Evolutionary conservation across 495 filamentous ascomycete species (phyloP).

Genomic region (Daldinia grandis): DNA sequence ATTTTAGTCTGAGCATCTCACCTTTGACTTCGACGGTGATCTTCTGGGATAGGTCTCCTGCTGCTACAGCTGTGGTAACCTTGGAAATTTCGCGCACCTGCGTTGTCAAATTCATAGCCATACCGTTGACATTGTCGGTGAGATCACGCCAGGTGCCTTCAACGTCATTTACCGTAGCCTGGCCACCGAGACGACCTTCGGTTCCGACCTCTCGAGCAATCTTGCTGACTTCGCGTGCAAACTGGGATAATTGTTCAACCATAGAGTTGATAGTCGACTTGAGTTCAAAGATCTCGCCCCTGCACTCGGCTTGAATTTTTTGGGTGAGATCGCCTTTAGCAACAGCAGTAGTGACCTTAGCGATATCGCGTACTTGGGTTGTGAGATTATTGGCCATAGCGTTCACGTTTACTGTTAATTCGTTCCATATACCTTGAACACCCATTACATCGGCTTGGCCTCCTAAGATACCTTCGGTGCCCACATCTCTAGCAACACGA

Average conservation of each 20-base stretch:
- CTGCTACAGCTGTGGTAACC: slow-evolving; percentile 95
- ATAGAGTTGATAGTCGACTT: slow-evolving; percentile 99
- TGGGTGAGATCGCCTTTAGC: slow-evolving; percentile 96
- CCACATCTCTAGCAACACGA: slow-evolving; percentile 94
- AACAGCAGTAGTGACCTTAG: slow-evolving; percentile 97
- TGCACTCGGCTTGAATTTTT: slow-evolving; percentile 96
- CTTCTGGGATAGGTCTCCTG: slow-evolving; percentile 93
- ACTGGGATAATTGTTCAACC: slow-evolving; percentile 97
- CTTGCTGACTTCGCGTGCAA: slow-evolving; percentile 97
- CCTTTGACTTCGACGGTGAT: slow-evolving; percentile 95
- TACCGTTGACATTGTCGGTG: slow-evolving; percentile 97
- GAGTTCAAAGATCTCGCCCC: slow-evolving; percentile 93
- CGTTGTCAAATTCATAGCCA: slow-evolving; percentile 98
- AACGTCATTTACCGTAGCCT: slow-evolving; percentile 96
- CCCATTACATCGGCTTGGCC: slow-evolving; percentile 96
- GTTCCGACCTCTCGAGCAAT: slow-evolving; percentile 97
- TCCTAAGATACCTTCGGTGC: slow-evolving; percentile 95
- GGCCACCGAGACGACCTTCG: slow-evolving; percentile 92
- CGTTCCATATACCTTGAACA: slow-evolving; percentile 87
- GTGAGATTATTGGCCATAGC: slow-evolving; percentile 98
- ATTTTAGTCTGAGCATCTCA: slow-evolving; percentile 94
- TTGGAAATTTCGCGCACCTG: slow-evolving; percentile 98
- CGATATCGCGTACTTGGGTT: slow-evolving; percentile 97
- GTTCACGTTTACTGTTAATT: slow-evolving; percentile 97
- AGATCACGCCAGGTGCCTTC: slow-evolving; percentile 98